Evolutionary conservation across 2,329 filamentous ascomycete genomes (phyloP), one percentile per base, ranked within the genome.

Genomic region (Aspergillus sp.): DNA sequence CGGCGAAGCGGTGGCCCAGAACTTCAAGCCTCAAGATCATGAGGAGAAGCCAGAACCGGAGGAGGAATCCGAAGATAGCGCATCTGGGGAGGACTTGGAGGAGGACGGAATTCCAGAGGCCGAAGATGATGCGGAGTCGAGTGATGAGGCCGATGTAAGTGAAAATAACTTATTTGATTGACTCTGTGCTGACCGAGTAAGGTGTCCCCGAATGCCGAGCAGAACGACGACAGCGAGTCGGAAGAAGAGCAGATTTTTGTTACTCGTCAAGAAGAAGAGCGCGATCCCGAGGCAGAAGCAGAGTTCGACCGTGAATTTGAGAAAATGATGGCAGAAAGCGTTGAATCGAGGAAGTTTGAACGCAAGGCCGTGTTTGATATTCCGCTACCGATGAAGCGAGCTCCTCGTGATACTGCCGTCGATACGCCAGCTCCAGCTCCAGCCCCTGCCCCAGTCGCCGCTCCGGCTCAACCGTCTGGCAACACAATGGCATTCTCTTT

Each of bases 291-390:
- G 76, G 91, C 89, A 41, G 95, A 99, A 69, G 95, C 93, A 6
- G 95, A 99, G 42, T 99, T 99, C 71, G 96, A 99, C 71, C 90
- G 93, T 66, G 95, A 98, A 75, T 95, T 96, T 73, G 93, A 95
- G 38, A 97, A 96, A 75, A 90, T 99, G 85, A 98, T 99, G 93
- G 85, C 93, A 50, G 95, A 99, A 74, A 97, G 93, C 77, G 80
- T 96, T 67, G 95, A 99, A 65, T 96, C 93, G 4, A 87, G 95
- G 66, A 97, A 96, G 68, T 96, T 96, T 65, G 95, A 99, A 70
- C 90, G 95, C 61, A 97, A 96, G 76, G 87, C 90, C 26, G 83
- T 95, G 51, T 97, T 99, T 69, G 96, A 99, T 72, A 91, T 98
- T n/a, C 92, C 96, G 1, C 79, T 99, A n/a, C 95, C 95, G 0